phyloP scores from a whole-genome alignment of 805 yeast species.

The Ogataea minuta region DNA sequence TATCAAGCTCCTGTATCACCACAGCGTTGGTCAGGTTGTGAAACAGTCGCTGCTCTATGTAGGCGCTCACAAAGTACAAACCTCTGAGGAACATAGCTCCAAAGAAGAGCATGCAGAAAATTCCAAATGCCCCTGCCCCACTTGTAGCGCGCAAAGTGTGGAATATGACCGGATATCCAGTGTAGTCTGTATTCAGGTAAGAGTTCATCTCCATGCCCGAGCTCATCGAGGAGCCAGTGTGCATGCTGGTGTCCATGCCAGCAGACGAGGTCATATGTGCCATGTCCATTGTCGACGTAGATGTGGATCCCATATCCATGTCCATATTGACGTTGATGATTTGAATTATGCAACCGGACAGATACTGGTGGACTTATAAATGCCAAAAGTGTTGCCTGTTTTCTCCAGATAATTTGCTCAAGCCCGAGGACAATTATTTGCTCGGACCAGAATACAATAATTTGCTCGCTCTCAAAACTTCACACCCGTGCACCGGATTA shows the following conservation, averaged over 20 bases:
- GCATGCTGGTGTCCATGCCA: constrained; percentile 22
- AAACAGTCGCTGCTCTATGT: constrained; percentile 67
- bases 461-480: constrained; percentile 2
- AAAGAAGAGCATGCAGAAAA: constrained; percentile 59
- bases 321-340: neutral
- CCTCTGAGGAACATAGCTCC: constrained; percentile 61
- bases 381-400: too few relatives aligned
- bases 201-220: constrained; percentile 39
- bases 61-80: constrained; percentile 54
- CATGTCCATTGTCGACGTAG: constrained; percentile 10
- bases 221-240: constrained; percentile 18
- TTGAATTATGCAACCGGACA: neutral
- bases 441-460: constrained; percentile 5
- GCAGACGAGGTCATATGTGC: neutral
- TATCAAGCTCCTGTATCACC: constrained; percentile 29
- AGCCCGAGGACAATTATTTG: constrained; percentile 1
- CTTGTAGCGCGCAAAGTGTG: constrained; percentile 48
- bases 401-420: too few relatives aligned
- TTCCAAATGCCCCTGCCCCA: constrained; percentile 69
- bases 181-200: constrained; percentile 50
- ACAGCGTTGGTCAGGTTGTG: constrained; percentile 37
- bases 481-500: constrained; percentile 27
- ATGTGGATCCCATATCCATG: constrained; percentile 28
- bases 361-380: too few relatives aligned
- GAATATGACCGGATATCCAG: constrained; percentile 63